Base-by-base conservation (phyloP, 108 stramenopile genomes). In the Conticribra guillardii region DNA sequence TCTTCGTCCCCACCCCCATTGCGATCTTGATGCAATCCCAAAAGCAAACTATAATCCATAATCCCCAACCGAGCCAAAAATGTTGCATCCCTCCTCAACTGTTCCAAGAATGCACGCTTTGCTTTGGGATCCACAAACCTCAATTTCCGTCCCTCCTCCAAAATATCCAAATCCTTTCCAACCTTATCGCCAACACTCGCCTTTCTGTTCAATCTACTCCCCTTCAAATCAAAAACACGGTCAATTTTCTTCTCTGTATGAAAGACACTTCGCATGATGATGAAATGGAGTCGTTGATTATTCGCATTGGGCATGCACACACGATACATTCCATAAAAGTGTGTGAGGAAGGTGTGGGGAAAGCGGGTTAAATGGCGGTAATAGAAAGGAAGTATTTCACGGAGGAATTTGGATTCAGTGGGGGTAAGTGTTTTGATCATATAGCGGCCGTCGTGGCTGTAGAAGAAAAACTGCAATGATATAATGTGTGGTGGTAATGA, bases 301-400 rank as follows among this genome's bases (percentile, higher is more conserved):
- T 83, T 67, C 27, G 84, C 77, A 44, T 85, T 57, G 21, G 84
- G 74, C 82, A 88, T 85, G 59, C 93, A 87, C 15, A 96, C 84
- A 5, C 93, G 84, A 71, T 94, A 91, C 87, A 95, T 90, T 22
- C 96, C 96, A 56, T 87, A 91, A 62, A 92, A 93, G 45, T 89
- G 82, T 41, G 89, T 88, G 2, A 96, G 62, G 45, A 93, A 85
- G 8, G 91, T 87, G 57, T 90, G 61, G 26, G 92, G 91, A 66
- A 92, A 74, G 14, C 83, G 37, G 48, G 64, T 64, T 24, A 94
- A 41, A 76, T 95, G 86, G 54, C 81, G 74, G 65, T 91, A 97
- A 73, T 97, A 97, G 54, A 83, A 78, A 9, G 94, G 93, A 2
- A 97, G 67, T 48, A 97, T 92, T 22, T 85, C 67, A n/a, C 82